Conservation (phyloP, 179 eudicot species). For the Heliamphora pulchella region DNA sequence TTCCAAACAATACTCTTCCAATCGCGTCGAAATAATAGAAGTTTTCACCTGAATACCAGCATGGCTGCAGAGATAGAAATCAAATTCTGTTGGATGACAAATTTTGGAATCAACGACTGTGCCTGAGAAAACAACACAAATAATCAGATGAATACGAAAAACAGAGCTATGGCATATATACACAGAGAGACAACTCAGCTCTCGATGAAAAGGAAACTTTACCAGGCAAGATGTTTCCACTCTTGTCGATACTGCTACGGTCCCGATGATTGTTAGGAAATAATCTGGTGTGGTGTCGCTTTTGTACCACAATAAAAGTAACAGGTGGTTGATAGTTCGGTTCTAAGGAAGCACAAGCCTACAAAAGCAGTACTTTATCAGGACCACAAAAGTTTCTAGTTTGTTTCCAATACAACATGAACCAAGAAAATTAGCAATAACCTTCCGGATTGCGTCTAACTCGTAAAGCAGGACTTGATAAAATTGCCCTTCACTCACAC, state of each 20-base stretch:
- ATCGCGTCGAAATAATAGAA: no score
- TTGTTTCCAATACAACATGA: neutral
- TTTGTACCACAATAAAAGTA: constrained; percentile 89
- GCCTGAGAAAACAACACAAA: constrained; percentile 27
- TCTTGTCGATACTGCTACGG: constrained; percentile 56
- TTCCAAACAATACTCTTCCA: no score
- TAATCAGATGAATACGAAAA: no score
- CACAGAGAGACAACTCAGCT: no score
- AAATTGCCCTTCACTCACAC: constrained; percentile 92
- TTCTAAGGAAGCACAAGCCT: constrained; percentile 93
- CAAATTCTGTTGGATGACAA: constrained; percentile 91
- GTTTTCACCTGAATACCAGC: constrained; percentile 74
- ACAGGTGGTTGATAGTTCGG: constrained; percentile 88
- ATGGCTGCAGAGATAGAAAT: constrained; percentile 83
- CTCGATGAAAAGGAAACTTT: constrained; percentile 14
- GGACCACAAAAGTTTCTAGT: neutral
- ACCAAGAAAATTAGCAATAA: constrained; percentile 15
- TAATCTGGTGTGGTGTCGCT: constrained; percentile 87
- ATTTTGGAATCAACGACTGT: constrained; percentile 81
- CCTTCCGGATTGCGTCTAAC: constrained; percentile 92
- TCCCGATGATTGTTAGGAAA: constrained; percentile 76
- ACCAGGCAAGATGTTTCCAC: constrained; percentile 92
- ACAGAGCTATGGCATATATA: no score
- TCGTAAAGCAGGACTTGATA: constrained; percentile 79
- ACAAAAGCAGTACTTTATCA: constrained; percentile 12